phyloP scores from a whole-genome alignment of 306 rosid species.

The Mimosa pudica region DNA sequence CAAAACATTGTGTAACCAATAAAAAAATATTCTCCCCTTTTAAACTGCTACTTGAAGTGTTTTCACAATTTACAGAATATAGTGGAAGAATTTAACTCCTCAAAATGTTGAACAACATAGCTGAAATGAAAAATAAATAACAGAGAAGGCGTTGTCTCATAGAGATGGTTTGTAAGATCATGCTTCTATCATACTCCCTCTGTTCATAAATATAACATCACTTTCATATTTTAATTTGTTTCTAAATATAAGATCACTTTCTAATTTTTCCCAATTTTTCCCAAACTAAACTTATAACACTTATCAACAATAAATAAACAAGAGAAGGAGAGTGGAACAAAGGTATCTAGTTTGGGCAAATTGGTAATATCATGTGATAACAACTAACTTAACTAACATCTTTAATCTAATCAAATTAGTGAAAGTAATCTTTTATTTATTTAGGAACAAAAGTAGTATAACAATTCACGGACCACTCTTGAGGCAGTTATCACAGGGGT shows the following conservation, averaged over 20 bases:
- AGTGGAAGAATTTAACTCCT: slow-evolving; percentile 26
- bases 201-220: too few species aligned
- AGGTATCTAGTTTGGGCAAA: too few species aligned
- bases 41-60: slow-evolving; percentile 10
- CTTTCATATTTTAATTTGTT: too few species aligned
- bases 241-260: too few species aligned
- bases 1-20: neutral
- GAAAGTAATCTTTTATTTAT: too few species aligned
- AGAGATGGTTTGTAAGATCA: slow-evolving; percentile 23
- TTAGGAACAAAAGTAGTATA: neutral
- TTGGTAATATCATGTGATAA: too few species aligned
- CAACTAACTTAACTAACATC: too few species aligned
- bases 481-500: slow-evolving; percentile 89
- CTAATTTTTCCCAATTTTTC: too few species aligned
- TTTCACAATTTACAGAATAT: slow-evolving; percentile 15
- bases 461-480: slow-evolving; percentile 51
- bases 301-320: too few species aligned
- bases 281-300: too few species aligned
- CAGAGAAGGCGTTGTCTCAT: neutral
- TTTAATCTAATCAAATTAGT: too few species aligned
- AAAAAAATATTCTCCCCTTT: neutral
- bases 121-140: slow-evolving; percentile 5
- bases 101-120: slow-evolving; percentile 16
- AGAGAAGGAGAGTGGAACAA: too few species aligned
- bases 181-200: slow-evolving; percentile 9